Percentiles rank a stretch among this genome's conserved stretches.
phyloP scores from a whole-genome alignment of 768 basidiomycete genomes.

The Kwoniella botswanensis region DNA sequence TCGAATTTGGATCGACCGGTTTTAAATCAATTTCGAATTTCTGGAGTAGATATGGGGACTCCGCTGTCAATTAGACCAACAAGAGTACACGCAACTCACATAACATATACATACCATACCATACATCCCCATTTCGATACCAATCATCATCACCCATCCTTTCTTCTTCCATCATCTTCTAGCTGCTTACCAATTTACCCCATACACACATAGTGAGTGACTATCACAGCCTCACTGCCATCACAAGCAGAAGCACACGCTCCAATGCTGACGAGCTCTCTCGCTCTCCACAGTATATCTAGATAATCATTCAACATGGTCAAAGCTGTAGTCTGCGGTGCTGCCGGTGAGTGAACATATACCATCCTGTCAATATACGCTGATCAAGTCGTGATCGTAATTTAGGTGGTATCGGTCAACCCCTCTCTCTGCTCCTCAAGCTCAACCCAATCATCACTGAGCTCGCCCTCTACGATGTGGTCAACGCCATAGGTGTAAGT shows the following conservation, averaged over 20 bases:
- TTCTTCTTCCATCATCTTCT: constrained; percentile 7
- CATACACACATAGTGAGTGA: constrained; percentile 17
- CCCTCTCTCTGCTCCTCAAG: constrained; percentile 91
- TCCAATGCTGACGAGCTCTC: background rate
- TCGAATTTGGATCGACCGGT: background rate
- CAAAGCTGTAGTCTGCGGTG: constrained; percentile 96
- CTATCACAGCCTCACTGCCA: background rate
- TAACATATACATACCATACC: background rate
- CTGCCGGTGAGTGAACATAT: constrained; percentile 69
- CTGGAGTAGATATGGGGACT: constrained; percentile 9
- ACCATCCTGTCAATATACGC: constrained; percentile 3
- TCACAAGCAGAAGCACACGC: background rate
- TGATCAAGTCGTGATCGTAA: too few relatives aligned
- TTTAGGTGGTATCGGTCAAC: constrained; percentile 89
- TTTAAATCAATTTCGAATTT: constrained; percentile 1
- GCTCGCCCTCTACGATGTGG: constrained; percentile 89
- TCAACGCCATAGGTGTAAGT: constrained; percentile 84
- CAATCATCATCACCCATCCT: constrained; percentile 5
- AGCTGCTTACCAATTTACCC: background rate
- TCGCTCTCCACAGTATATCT: background rate
- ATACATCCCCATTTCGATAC: background rate
- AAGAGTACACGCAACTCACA: constrained; percentile 2
- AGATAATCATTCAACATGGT: constrained; percentile 60
- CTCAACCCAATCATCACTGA: constrained; percentile 83
- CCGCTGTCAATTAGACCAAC: background rate